Conservation (phyloP, 768 basidiomycete species). For the Psilocybe sp. region DNA sequence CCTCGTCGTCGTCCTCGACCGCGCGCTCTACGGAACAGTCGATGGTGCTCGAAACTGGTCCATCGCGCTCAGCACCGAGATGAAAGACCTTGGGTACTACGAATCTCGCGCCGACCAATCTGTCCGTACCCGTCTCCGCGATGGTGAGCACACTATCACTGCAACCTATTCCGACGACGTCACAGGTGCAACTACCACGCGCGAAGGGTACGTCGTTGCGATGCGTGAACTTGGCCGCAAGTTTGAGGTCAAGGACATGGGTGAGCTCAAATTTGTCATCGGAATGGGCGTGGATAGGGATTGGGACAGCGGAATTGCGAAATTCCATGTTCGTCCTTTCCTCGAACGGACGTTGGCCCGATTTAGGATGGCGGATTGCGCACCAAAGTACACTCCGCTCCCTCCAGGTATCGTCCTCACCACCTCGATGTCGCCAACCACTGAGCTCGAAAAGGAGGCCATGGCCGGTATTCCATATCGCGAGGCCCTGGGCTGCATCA, state of each 20-base stretch:
- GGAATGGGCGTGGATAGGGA: constrained; percentile 8
- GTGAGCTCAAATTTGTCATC: constrained; percentile 5
- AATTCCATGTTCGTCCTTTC: constrained; percentile 5
- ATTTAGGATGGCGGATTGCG: constrained; percentile 9
- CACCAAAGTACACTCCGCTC: constrained; percentile 8
- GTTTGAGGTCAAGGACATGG: constrained; percentile 8
- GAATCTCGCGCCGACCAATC: too few relatives aligned
- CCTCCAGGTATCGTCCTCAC: constrained; percentile 6
- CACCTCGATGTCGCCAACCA: not conserved
- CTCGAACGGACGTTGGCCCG: constrained; percentile 4
- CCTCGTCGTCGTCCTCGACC: too few relatives aligned
- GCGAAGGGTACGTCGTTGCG: constrained; percentile 4
- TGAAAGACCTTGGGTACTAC: too few relatives aligned
- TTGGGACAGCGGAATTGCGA: not conserved
- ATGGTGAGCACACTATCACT: too few relatives aligned
- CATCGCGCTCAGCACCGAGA: too few relatives aligned
- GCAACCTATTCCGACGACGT: too few relatives aligned
- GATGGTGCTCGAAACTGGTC: too few relatives aligned
- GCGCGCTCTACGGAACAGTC: not conserved
- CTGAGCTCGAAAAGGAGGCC: not conserved
- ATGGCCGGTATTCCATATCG: constrained; percentile 7
- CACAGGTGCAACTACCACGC: constrained; percentile 8
- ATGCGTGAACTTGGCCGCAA: constrained; percentile 1
- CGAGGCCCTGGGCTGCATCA: constrained; percentile 13
- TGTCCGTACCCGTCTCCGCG: too few relatives aligned